Conservation (phyloP, 768 basidiomycete genomes). For the Lanmaoa rubissima region DNA sequence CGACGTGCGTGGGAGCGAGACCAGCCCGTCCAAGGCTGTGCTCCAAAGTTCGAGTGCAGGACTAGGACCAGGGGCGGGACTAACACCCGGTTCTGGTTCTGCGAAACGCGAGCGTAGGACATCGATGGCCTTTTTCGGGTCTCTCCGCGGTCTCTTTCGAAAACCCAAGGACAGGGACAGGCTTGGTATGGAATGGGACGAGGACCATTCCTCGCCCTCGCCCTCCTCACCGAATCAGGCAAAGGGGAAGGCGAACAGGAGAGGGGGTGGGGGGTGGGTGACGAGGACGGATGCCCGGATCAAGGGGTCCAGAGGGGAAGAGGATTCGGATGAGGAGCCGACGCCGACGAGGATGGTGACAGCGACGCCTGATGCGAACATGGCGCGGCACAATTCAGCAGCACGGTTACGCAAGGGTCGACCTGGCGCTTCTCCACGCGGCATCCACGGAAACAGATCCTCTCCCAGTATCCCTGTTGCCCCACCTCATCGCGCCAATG, state of each 20-base stretch:
- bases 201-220: neutral
- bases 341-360: neutral
- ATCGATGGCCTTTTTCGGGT: slow-evolving; percentile 27
- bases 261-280: slow-evolving; percentile 19
- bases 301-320: neutral
- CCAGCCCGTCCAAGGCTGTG: neutral
- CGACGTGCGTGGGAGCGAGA: neutral
- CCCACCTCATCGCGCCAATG: neutral
- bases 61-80: neutral
- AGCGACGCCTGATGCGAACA: neutral
- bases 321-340: slow-evolving; percentile 21
- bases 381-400: neutral
- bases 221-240: neutral
- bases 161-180: slow-evolving; percentile 18
- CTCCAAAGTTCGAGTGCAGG: neutral
- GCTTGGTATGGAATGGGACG: slow-evolving; percentile 11
- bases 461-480: neutral
- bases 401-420: slow-evolving; percentile 20
- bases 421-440: neutral
- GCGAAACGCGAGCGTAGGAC: slow-evolving; percentile 18
- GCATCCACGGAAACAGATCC: neutral
- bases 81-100: neutral
- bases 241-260: neutral
- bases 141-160: slow-evolving; percentile 27
- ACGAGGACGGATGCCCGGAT: slow-evolving; percentile 29